Conservation (phyloP, 2,329 filamentous ascomycete species). For the Alternaria rosae region DNA sequence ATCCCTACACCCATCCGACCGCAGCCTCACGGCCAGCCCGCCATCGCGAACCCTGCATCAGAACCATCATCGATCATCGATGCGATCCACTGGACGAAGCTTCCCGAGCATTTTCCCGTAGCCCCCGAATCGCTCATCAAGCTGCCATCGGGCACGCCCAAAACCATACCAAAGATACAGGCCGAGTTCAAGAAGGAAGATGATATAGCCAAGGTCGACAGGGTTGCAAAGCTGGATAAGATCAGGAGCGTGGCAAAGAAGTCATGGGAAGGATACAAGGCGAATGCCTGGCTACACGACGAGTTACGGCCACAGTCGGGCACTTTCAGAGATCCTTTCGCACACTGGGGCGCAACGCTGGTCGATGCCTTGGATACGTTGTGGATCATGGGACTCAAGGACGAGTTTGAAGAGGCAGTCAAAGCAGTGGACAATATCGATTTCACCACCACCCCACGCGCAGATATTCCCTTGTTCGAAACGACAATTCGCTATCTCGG, state of each 20-base stretch:
- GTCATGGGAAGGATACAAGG: constrained; percentile 83
- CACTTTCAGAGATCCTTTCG: constrained; percentile 78
- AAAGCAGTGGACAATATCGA: constrained; percentile 66
- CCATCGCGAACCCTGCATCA: constrained; percentile 30
- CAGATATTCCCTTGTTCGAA: constrained; percentile 71
- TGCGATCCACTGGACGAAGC: constrained; percentile 74
- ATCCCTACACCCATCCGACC: constrained; percentile 23
- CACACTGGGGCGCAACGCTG: constrained; percentile 87
- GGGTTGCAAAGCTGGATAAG: constrained; percentile 68
- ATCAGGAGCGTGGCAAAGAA: constrained; percentile 79
- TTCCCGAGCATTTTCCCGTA: constrained; percentile 79
- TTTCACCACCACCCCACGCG: constrained; percentile 62
- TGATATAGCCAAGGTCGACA: constrained; percentile 56
- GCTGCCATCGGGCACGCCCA: constrained; percentile 75
- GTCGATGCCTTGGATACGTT: constrained; percentile 78
- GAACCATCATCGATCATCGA: constrained; percentile 26
- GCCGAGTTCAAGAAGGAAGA: constrained; percentile 73
- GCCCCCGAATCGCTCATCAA: constrained; percentile 72
- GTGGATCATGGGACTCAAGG: constrained; percentile 73
- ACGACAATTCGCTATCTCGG: constrained; percentile 76
- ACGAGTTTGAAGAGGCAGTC: constrained; percentile 71
- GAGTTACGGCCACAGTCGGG: constrained; percentile 79
- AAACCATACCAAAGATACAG: constrained; percentile 79
- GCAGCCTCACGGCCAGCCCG: constrained; percentile 21
- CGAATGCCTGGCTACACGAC: constrained; percentile 83